Percentiles rank a stretch among this genome's conserved stretches.
These are phyloP conservation scores for Picea mariana DNA, from an alignment of 83 land plant species.

Conservation along the genomic window DNA sequence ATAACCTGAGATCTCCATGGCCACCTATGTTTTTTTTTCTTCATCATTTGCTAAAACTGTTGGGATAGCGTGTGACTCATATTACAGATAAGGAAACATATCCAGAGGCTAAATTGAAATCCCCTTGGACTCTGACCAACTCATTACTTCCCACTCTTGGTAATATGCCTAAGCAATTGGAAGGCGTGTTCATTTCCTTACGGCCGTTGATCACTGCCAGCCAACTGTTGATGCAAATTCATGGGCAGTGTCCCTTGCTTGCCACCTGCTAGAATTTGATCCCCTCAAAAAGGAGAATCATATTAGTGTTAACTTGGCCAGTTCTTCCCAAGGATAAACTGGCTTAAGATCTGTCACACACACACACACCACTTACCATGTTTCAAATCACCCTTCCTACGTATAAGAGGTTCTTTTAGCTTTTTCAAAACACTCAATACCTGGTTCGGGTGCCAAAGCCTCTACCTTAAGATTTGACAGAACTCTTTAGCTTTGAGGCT, in stretches of 20 bases:
- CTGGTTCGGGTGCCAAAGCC: no score
- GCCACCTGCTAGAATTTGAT: constrained; percentile 88
- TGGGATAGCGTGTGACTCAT: no score
- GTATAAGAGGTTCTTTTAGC: no score
- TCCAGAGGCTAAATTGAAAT: background rate
- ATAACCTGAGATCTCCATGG: no score
- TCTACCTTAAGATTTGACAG: no score
- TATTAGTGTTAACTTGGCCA: background rate
- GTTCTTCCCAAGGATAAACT: constrained; percentile 4
- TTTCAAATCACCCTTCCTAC: background rate
- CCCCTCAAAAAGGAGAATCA: constrained; percentile 37
- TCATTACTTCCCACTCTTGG: constrained; percentile 78
- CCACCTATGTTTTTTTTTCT: no score
- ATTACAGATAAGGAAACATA: background rate
- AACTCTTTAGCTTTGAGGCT: no score
- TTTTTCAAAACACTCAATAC: no score
- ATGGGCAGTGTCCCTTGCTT: constrained; percentile 73
- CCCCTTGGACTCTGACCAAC: background rate
- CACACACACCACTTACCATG: background rate
- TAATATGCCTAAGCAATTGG: constrained; percentile 68
- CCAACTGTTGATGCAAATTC: constrained; percentile 88
- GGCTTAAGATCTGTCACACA: background rate
- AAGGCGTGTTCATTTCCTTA: constrained; percentile 80
- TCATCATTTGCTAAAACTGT: no score
- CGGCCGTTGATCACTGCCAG: constrained; percentile 79